Conservation (phyloP, 768 basidiomycete genomes). For the Hydnomerulius pinastri region DNA sequence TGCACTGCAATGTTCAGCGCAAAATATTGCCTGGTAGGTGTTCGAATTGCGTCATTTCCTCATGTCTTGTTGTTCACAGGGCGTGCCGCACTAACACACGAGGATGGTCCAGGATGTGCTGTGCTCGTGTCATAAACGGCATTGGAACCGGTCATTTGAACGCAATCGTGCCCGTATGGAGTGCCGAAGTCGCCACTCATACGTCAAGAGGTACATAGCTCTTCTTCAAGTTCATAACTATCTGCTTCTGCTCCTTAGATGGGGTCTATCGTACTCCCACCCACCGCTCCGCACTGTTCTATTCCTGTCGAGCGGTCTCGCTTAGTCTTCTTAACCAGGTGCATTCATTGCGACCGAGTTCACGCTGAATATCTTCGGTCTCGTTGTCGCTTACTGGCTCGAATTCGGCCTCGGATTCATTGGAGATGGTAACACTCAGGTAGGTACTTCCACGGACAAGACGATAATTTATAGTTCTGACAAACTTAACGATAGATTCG, state of each 20-base stretch:
- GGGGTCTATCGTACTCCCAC: too few species aligned
- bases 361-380: slow-evolving; percentile 42
- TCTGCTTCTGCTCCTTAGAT: not conserved
- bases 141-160: slow-evolving; percentile 47
- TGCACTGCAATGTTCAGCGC: slow-evolving; percentile 43
- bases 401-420: slow-evolving; percentile 47
- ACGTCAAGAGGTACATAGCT: slow-evolving; percentile 36
- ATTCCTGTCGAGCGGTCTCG: too few species aligned
- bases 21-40: slow-evolving; percentile 41
- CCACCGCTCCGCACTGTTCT: too few species aligned
- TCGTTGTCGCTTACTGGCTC: slow-evolving; percentile 48
- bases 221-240: not conserved
- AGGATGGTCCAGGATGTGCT: slow-evolving; percentile 43
- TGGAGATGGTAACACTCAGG: slow-evolving; percentile 42
- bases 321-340: slow-evolving; percentile 20
- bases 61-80: too few species aligned
- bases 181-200: slow-evolving; percentile 46
- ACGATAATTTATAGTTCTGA: not conserved
- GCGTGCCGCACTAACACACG: too few species aligned
- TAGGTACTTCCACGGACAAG: slow-evolving; percentile 14
- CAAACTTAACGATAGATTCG: slow-evolving; percentile 14
- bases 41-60: not conserved
- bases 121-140: slow-evolving; percentile 45
- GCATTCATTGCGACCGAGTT: slow-evolving; percentile 48
- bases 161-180: slow-evolving; percentile 47